Evolutionary conservation across 257 asterid species (phyloP), one percentile per base, ranked within the genome.

Genomic region (Forsythia suspensa): DNA sequence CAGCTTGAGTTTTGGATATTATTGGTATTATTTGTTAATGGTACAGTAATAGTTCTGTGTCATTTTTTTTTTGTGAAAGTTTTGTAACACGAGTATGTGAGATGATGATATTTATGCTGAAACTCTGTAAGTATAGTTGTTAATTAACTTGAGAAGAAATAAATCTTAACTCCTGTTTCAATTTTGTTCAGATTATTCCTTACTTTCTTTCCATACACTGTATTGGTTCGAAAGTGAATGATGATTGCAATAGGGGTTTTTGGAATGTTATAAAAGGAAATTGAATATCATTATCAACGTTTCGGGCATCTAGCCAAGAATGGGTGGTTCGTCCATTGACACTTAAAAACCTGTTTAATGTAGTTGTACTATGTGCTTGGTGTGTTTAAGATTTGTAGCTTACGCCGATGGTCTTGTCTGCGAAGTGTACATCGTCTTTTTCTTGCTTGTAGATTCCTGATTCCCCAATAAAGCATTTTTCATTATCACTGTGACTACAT

Each of bases 1-100:
- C 63, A 43, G 85, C 70, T 81, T 84, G 85, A 77, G 77, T 82
- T 85, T 80, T 87, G 70, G 80, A 55, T 70, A 52, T 59, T 78
- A 75, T 38, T 57, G 51, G 79, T 75, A 73, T 73, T 41, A 69
- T 79, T 76, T 70, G 72, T 46, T 41, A 36, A 69, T 4, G 20
- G 52, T 48, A 39, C 48, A 16, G 41, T 11, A 3, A n/a, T 57
- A n/a, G 48, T 57, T 72, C 1, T 20, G 72, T 81, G 18, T 46
- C 20, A 55, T 29, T 29, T 41, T 40, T 41, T 40, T 21, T 4
- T 44, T 6, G 57, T 36, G 48, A 0, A 55, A 36, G 13, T 70
- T 41, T 39, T 79, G 70, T 61, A 75, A 68, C 52, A 69, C 40
- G 78, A 61, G 73, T 40, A 5, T 73, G 75, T 52, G 37, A n/a